Evolutionary conservation across 2,329 filamentous ascomycete genomes (phyloP).

Genomic region (Cytospora chrysosperma): DNA sequence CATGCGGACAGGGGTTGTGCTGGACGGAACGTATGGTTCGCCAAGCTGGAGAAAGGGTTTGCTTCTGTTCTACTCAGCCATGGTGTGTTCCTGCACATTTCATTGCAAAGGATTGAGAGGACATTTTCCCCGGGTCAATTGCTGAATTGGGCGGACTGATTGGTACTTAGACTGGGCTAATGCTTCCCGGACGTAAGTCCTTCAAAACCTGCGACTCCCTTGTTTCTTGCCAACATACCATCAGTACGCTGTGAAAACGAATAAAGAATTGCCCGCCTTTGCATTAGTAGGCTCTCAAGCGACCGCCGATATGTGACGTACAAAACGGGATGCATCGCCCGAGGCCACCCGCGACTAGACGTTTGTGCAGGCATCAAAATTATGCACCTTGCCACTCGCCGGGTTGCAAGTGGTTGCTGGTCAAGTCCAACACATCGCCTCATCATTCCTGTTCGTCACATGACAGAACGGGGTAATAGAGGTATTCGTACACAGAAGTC

Average conservation of each 20-base stretch:
- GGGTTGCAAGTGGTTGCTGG: not conserved
- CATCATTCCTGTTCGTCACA: not conserved
- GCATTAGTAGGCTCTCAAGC: not conserved
- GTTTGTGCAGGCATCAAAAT: not conserved
- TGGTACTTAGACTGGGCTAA: not conserved
- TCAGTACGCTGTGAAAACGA: not conserved
- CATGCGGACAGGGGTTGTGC: not conserved
- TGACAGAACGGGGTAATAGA: not conserved
- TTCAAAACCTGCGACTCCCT: not conserved
- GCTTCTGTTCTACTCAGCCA: not conserved
- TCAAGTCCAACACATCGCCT: not conserved
- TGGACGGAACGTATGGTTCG: slow-evolving; percentile 1
- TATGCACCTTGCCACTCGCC: not conserved
- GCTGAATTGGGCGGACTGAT: not conserved
- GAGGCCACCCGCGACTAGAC: not conserved
- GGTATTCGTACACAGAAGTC: not conserved
- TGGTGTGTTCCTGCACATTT: not conserved
- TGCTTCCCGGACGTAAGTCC: not conserved
- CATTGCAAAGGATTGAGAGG: not conserved
- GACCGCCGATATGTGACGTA: not conserved
- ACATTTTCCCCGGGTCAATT: not conserved
- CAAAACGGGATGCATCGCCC: not conserved
- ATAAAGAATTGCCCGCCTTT: no score
- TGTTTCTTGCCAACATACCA: no score
- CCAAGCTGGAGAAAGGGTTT: not conserved